These are phyloP conservation scores for Tulasnella sp. DNA, from an alignment of 768 basidiomycete genomes.

Conservation along the genomic window DNA sequence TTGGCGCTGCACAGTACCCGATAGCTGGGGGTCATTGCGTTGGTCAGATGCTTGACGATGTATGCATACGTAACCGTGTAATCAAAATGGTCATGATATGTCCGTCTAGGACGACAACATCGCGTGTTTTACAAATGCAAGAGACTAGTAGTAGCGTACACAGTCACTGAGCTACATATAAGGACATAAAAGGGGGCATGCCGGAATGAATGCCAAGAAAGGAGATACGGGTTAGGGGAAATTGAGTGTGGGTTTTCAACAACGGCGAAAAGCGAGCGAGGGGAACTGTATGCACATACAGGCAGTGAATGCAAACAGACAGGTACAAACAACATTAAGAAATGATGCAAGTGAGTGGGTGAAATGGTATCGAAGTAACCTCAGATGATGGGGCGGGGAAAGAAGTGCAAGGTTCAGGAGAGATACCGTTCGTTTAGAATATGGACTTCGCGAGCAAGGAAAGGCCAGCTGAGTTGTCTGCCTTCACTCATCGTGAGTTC, in stretches of 20 bases:
- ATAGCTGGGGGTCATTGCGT: background rate
- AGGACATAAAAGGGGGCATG: background rate
- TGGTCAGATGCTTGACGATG: background rate
- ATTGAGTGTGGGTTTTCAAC: background rate
- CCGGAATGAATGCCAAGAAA: background rate
- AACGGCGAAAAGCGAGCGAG: background rate
- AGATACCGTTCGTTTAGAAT: conserved; percentile 82
- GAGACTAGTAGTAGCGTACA: background rate
- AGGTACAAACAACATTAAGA: background rate
- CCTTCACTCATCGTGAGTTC: conserved; percentile 49
- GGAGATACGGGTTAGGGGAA: background rate
- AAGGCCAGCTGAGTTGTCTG: conserved; percentile 76
- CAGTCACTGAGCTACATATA: background rate
- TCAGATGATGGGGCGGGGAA: background rate
- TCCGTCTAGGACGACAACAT: background rate
- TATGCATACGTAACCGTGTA: background rate
- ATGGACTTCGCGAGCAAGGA: conserved; percentile 79
- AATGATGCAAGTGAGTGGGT: background rate
- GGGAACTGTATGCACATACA: background rate
- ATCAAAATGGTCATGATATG: background rate
- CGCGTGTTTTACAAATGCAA: background rate
- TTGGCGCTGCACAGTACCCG: background rate
- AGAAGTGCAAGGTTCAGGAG: conserved; percentile 10
- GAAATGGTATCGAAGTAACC: background rate
- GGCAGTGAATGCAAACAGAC: background rate